These are phyloP conservation scores for Cryoendolithus antarcticus DNA, from an alignment of 2,329 filamentous ascomycete genomes.

Conservation along the genomic window DNA sequence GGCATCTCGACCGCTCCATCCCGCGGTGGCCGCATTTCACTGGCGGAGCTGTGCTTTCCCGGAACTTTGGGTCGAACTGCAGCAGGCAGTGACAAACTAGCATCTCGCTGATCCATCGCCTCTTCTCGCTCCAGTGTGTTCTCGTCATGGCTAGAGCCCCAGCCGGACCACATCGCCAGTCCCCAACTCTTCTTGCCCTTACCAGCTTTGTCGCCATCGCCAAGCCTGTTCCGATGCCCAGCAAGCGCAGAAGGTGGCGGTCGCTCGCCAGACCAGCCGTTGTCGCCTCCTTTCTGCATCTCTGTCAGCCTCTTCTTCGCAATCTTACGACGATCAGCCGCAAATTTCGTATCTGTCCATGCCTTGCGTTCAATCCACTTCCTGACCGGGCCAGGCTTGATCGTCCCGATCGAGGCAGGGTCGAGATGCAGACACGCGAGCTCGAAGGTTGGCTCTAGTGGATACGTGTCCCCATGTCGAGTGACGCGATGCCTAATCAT, in stretches of 20 bases:
- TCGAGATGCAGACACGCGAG: conserved; percentile 55
- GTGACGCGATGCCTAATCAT: conserved; percentile 90
- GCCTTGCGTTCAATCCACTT: conserved; percentile 72
- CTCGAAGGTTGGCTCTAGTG: conserved; percentile 51
- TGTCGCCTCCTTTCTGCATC: conserved; percentile 57
- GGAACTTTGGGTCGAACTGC: conserved; percentile 1
- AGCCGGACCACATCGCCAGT: conserved; percentile 71
- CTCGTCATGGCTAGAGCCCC: conserved; percentile 84
- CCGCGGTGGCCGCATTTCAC: conserved; percentile 2
- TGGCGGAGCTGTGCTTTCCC: conserved; percentile 6
- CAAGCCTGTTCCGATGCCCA: conserved; percentile 30
- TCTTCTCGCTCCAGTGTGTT: conserved; percentile 52
- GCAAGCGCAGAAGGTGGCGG: conserved; percentile 70
- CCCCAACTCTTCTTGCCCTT: conserved; percentile 45
- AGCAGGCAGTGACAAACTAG: conserved; percentile 1
- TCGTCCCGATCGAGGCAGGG: conserved; percentile 56
- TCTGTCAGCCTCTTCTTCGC: conserved; percentile 64
- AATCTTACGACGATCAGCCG: conserved; percentile 55
- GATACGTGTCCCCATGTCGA: conserved; percentile 60
- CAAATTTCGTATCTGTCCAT: conserved; percentile 62
- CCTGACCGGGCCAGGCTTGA: conserved; percentile 66
- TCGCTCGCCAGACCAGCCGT: conserved; percentile 56
- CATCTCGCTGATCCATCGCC: conserved; percentile 17
- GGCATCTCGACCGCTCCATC: conserved; percentile 6
- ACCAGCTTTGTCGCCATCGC: conserved; percentile 26